Conservation (phyloP, 1,284 basidiomycete species). For the Leccinum subatratum region DNA sequence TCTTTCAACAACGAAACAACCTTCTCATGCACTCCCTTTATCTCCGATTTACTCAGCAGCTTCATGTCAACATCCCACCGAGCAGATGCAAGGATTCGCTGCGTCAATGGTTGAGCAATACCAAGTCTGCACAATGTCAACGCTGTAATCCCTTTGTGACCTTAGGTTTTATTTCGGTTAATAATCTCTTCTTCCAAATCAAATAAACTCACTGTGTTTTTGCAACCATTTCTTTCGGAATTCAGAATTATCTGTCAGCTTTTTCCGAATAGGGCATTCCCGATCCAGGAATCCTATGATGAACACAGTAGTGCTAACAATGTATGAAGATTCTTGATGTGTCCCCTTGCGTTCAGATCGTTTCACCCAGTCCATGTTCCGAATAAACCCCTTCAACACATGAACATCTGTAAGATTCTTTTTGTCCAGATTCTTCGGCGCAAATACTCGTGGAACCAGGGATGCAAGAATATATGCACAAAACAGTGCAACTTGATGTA, state of each 20-base stretch:
- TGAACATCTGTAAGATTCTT: not conserved
- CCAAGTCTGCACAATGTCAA: not conserved
- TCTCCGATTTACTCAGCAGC: not conserved
- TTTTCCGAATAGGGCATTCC: not conserved
- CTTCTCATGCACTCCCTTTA: not conserved
- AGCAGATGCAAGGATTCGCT: not conserved
- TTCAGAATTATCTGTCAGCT: not conserved
- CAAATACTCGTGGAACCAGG: too few species aligned
- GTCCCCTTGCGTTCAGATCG: not conserved
- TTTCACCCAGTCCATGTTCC: not conserved
- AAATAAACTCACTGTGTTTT: not conserved
- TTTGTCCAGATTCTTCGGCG: not conserved
- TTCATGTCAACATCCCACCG: not conserved
- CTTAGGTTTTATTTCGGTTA: not conserved
- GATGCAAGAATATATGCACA: too few species aligned
- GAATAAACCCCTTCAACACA: not conserved
- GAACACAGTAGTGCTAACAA: not conserved
- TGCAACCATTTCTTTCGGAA: not conserved
- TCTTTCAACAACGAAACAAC: not conserved
- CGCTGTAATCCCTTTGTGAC: not conserved
- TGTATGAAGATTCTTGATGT: not conserved
- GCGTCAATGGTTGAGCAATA: not conserved
- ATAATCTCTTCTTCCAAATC: too few species aligned
- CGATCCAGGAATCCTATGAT: not conserved
- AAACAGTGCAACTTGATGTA: too few species aligned